Evolutionary conservation across 2,329 filamentous ascomycete species (phyloP).

Genomic region (Phialocephala subalpina): DNA sequence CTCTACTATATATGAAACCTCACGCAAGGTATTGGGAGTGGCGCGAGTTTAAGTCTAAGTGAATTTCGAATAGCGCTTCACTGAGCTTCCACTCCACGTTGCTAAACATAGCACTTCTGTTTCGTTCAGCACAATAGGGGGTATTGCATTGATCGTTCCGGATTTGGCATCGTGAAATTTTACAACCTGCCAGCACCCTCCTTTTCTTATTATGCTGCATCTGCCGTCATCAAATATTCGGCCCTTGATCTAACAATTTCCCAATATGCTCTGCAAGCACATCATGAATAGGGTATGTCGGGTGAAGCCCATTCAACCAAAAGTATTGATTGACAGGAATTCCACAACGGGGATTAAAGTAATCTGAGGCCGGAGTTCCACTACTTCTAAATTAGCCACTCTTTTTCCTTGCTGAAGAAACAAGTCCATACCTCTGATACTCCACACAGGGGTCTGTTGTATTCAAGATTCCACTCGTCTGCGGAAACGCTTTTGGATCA

Average conservation of each 20-base stretch:
- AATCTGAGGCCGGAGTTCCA: slow-evolving; percentile 1
- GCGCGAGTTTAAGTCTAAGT: too few relatives aligned
- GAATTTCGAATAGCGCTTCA: too few relatives aligned
- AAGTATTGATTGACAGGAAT: slow-evolving; percentile 12
- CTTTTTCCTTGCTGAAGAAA: not conserved
- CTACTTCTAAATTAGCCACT: not conserved
- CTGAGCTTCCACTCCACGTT: too few relatives aligned
- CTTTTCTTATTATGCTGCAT: too few relatives aligned
- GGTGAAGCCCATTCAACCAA: slow-evolving; percentile 7
- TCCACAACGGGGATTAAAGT: not conserved
- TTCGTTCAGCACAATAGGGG: too few relatives aligned
- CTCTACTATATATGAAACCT: too few relatives aligned
- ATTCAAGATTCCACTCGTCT: slow-evolving; percentile 3
- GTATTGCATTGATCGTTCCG: too few relatives aligned
- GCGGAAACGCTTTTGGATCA: not conserved
- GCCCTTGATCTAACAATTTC: not conserved
- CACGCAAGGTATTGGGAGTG: too few relatives aligned
- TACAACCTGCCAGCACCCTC: too few relatives aligned
- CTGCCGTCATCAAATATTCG: too few relatives aligned
- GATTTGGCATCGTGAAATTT: too few relatives aligned
- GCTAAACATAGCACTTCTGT: too few relatives aligned
- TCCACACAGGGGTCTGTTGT: not conserved
- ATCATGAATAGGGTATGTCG: slow-evolving; percentile 9
- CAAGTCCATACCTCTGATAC: not conserved
- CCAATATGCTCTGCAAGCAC: slow-evolving; percentile 4